Percentiles rank a stretch among this genome's conserved stretches.
phyloP scores from a whole-genome alignment of 2,329 filamentous ascomycete genomes.

The Aureobasidium sp. region DNA sequence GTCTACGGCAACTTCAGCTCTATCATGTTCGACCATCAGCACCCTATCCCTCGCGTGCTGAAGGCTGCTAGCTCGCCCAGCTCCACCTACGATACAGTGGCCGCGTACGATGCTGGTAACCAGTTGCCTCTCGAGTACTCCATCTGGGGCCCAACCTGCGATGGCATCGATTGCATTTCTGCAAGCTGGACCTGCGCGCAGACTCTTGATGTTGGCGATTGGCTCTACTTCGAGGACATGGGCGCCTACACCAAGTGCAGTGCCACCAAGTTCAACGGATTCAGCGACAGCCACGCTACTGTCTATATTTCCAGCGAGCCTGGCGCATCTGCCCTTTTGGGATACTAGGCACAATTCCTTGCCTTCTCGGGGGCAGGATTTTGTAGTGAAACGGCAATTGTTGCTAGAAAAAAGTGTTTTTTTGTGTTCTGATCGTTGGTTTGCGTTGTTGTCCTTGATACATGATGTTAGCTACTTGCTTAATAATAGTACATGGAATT shows the following conservation, averaged over 20 bases:
- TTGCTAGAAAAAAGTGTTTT: too few relatives aligned
- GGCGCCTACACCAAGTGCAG: conserved; percentile 98
- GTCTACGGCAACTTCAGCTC: conserved; percentile 98
- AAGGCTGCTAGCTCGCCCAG: conserved; percentile 41
- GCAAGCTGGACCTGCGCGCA: conserved; percentile 69
- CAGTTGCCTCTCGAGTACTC: conserved; percentile 65
- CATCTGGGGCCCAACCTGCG: conserved; percentile 96
- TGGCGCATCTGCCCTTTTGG: conserved; percentile 67
- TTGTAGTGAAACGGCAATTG: too few relatives aligned
- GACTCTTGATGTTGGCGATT: conserved; percentile 83
- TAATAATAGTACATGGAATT: too few relatives aligned
- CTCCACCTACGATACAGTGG: conserved; percentile 21
- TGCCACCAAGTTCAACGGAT: conserved; percentile 95
- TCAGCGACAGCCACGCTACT: conserved; percentile 83
- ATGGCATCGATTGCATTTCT: conserved; percentile 92
- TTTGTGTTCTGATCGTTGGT: too few relatives aligned
- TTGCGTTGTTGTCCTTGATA: too few relatives aligned
- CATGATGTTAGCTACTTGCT: too few relatives aligned
- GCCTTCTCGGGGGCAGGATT: not conserved
- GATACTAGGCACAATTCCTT: conserved; percentile 16
- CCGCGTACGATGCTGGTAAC: conserved; percentile 34
- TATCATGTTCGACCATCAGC: conserved; percentile 99
- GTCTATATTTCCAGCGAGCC: conserved; percentile 94
- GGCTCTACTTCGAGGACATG: conserved; percentile 99
- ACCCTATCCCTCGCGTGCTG: conserved; percentile 76